phyloP scores from a whole-genome alignment of 805 yeast species.

The Wickerhamiella lipophila region DNA sequence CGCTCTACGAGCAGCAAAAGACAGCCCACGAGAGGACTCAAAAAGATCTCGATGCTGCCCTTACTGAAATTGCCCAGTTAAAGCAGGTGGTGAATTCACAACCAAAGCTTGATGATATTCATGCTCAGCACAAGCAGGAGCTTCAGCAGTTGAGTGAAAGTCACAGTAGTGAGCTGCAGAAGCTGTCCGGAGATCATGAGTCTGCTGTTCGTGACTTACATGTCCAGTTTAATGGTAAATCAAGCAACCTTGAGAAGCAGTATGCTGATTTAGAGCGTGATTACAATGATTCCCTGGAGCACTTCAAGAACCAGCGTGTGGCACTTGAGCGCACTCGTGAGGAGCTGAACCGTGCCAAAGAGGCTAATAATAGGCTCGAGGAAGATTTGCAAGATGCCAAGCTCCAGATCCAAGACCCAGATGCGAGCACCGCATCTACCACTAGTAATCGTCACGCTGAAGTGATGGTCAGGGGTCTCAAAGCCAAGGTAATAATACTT shows the following conservation, averaged over 20 bases:
- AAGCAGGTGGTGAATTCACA: slow-evolving; percentile 18
- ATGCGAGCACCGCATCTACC: slow-evolving; percentile 25
- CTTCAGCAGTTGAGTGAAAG: slow-evolving; percentile 4
- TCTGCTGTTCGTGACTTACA: not conserved
- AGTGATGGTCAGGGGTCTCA: slow-evolving; percentile 65
- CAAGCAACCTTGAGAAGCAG: slow-evolving; percentile 19
- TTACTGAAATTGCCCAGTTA: slow-evolving; percentile 19
- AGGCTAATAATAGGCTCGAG: slow-evolving; percentile 40
- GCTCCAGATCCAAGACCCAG: slow-evolving; percentile 31
- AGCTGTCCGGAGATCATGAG: slow-evolving; percentile 19
- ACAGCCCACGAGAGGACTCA: slow-evolving; percentile 25
- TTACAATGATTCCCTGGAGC: slow-evolving; percentile 57
- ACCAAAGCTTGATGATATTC: not conserved
- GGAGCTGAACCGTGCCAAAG: slow-evolving; percentile 52
- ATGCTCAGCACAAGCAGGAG: not conserved
- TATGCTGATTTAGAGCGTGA: slow-evolving; percentile 42
- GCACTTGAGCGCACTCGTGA: slow-evolving; percentile 64
- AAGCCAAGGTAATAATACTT: slow-evolving; percentile 69
- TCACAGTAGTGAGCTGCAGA: slow-evolving; percentile 29
- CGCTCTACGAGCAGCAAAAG: slow-evolving; percentile 24
- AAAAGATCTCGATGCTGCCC: slow-evolving; percentile 25
- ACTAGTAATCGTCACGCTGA: slow-evolving; percentile 43
- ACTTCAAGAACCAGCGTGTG: slow-evolving; percentile 59
- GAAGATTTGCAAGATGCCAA: slow-evolving; percentile 60
- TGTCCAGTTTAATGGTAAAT: not conserved